These are phyloP conservation scores for Colletotrichum filicis DNA, from an alignment of 2,329 filamentous ascomycete genomes.

Conservation along the genomic window DNA sequence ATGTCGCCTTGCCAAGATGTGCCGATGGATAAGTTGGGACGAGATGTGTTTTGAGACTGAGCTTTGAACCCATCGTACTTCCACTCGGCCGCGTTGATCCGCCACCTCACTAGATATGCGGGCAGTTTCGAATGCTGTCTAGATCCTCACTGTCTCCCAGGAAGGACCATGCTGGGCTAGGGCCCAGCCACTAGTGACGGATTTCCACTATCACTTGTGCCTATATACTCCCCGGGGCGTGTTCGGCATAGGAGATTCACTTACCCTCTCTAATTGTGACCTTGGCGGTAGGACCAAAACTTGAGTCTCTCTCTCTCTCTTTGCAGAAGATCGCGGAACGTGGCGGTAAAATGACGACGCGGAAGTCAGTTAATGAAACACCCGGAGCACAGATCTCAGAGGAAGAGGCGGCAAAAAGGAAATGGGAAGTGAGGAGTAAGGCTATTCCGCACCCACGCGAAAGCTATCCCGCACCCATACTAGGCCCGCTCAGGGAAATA, in stretches of 20 bases:
- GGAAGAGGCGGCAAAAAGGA: background rate
- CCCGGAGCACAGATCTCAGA: background rate
- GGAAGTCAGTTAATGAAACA: background rate
- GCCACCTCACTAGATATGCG: background rate
- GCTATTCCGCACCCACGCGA: too few relatives aligned
- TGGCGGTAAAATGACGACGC: background rate
- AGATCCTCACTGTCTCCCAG: background rate
- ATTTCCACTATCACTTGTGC: background rate
- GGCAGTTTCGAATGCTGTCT: background rate
- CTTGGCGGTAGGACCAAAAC: background rate
- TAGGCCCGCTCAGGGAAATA: too few relatives aligned
- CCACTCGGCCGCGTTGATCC: background rate
- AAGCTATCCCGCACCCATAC: too few relatives aligned
- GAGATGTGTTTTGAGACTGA: background rate
- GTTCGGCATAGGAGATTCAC: background rate
- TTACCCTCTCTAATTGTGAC: background rate
- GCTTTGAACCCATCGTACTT: background rate
- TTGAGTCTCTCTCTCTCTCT: background rate
- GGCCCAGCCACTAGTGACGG: background rate
- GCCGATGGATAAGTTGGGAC: background rate
- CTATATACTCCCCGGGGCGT: background rate
- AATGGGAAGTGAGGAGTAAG: too few relatives aligned
- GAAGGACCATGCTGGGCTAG: background rate
- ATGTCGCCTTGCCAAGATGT: background rate
- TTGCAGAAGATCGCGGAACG: background rate